phyloP scores from a whole-genome alignment of 352 stramenopile genomes.

The Phytophthora uliginosa region DNA sequence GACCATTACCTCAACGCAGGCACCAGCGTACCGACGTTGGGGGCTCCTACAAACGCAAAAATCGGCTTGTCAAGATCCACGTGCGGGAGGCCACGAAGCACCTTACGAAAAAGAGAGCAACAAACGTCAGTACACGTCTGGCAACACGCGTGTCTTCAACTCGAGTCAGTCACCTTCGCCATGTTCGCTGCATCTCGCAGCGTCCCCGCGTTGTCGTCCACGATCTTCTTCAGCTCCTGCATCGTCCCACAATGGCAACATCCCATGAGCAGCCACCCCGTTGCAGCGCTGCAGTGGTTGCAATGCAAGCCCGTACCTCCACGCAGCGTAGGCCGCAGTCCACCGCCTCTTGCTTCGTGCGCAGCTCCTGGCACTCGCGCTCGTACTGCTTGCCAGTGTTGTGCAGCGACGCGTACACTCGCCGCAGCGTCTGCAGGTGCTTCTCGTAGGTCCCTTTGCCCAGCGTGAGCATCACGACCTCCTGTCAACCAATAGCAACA shows the following conservation, averaged over 20 bases:
- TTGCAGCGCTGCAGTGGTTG: background rate
- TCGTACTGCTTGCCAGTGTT: constrained; percentile 84
- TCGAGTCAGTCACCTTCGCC: constrained; percentile 51
- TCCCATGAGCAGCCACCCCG: background rate
- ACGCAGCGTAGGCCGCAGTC: constrained; percentile 84
- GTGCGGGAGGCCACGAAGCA: constrained; percentile 76
- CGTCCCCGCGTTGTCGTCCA: constrained; percentile 50
- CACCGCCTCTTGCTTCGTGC: constrained; percentile 84
- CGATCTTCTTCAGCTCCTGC: constrained; percentile 58
- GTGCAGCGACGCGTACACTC: constrained; percentile 82
- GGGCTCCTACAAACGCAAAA: constrained; percentile 87
- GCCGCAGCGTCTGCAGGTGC: constrained; percentile 77
- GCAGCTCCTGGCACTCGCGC: constrained; percentile 67
- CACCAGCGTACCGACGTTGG: constrained; percentile 79
- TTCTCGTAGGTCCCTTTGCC: constrained; percentile 79
- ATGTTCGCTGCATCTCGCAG: constrained; percentile 67
- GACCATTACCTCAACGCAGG: background rate
- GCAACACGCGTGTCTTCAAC: background rate
- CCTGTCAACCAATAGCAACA: constrained; percentile 38
- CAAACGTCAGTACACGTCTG: background rate
- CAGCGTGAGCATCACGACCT: constrained; percentile 86
- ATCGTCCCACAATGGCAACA: background rate
- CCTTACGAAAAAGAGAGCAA: constrained; percentile 33
- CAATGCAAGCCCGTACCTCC: constrained; percentile 46
- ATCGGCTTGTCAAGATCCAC: constrained; percentile 86